phyloP scores from a whole-genome alignment of 2,329 filamentous ascomycete genomes.

The Penicillium sp. region DNA sequence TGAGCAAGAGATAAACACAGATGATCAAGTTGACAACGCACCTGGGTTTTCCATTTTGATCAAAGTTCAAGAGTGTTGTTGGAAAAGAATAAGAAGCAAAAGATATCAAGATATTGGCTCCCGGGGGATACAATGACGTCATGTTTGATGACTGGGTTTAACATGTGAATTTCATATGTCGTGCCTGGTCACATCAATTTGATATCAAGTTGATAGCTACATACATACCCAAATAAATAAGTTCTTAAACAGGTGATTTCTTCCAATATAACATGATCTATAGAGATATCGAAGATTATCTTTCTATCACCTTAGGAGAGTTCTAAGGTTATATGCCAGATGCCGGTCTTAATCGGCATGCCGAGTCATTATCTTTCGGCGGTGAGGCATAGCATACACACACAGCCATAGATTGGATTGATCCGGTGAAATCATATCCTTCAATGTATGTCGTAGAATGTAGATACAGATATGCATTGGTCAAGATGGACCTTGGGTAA shows the following conservation, averaged over 20 bases:
- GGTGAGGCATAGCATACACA: not conserved
- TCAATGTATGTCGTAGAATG: not conserved
- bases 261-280: not conserved
- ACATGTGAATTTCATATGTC: conserved; percentile 11
- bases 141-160: not conserved
- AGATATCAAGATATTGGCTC: not conserved
- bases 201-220: not conserved
- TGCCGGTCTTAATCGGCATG: not conserved
- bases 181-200: too few relatives aligned
- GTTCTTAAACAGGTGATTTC: not conserved
- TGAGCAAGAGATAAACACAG: not conserved
- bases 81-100: not conserved
- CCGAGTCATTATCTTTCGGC: not conserved
- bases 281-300: too few relatives aligned
- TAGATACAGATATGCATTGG: conserved; percentile 9
- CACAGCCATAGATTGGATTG: not conserved
- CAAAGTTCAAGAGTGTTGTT: not conserved
- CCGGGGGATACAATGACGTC: conserved; percentile 15
- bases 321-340: not conserved
- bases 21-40: not conserved
- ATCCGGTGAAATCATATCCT: not conserved
- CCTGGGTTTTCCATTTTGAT: conserved; percentile 20
- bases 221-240: too few relatives aligned
- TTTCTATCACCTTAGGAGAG: too few relatives aligned
- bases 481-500: conserved; percentile 6